phyloP scores from a whole-genome alignment of 441 rosid species.

The Bruguiera hainesii region DNA sequence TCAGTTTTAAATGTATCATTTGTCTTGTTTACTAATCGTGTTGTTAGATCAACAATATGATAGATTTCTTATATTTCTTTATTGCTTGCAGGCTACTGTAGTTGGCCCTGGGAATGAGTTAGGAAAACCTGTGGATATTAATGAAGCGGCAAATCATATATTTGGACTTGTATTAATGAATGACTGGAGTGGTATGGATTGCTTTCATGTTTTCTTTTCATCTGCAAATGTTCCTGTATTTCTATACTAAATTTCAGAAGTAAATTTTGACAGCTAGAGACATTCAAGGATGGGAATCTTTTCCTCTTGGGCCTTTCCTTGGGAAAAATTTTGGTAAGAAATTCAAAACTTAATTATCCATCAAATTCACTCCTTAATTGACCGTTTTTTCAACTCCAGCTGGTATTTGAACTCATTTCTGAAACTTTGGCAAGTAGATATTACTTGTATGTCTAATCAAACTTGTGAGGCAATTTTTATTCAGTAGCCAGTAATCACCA shows the following conservation, averaged over 20 bases:
- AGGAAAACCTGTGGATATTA: constrained; percentile 74
- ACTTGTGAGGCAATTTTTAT: not conserved
- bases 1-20: not conserved
- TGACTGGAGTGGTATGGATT: constrained; percentile 86
- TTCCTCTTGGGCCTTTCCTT: constrained; percentile 93
- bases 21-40: not conserved
- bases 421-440: not conserved
- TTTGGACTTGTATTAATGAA: constrained; percentile 93
- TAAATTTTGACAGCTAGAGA: constrained; percentile 60
- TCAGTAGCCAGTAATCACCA: not conserved
- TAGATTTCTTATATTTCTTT: not conserved
- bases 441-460: not conserved
- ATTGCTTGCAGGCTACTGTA: not conserved
- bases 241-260: not conserved
- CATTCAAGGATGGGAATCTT: constrained; percentile 98
- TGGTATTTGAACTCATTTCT: too few relatives aligned
- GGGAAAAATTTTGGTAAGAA: constrained; percentile 91
- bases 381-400: too few relatives aligned
- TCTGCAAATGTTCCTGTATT: not conserved
- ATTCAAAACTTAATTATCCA: constrained; percentile 11
- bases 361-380: too few relatives aligned
- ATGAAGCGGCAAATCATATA: constrained; percentile 80
- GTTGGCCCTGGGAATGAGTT: constrained; percentile 25
- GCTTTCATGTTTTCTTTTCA: not conserved
- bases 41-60: not conserved